Conservation (phyloP, 2,329 filamentous ascomycete genomes). For the Neoarthrinium moseri region DNA sequence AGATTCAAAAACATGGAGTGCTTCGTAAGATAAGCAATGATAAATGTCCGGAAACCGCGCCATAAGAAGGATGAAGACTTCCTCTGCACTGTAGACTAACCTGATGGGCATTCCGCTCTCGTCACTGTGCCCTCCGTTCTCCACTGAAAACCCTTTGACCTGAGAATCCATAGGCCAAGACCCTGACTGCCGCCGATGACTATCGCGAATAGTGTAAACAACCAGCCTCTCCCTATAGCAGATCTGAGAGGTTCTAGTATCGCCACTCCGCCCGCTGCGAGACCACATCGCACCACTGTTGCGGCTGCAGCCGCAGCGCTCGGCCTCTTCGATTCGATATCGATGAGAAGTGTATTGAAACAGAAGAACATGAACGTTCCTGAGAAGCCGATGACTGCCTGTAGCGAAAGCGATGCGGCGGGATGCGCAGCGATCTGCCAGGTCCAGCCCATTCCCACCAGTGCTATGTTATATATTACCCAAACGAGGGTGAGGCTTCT, state of each 20-base stretch:
- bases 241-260: slow-evolving; percentile 19
- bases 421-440: slow-evolving; percentile 13
- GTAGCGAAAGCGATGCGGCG: slow-evolving; percentile 17
- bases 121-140: too few species aligned
- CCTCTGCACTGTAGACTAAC: too few species aligned
- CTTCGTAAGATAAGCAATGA: too few species aligned
- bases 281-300: slow-evolving; percentile 15
- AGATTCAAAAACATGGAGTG: too few species aligned
- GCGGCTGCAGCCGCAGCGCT: slow-evolving; percentile 16
- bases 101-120: too few species aligned
- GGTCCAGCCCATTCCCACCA: slow-evolving; percentile 26
- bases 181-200: background rate
- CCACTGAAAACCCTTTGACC: too few species aligned
- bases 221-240: slow-evolving; percentile 39
- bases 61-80: too few species aligned
- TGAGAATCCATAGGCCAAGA: too few species aligned
- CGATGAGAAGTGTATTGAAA: slow-evolving; percentile 19
- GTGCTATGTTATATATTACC: slow-evolving; percentile 9
- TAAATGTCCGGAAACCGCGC: too few species aligned
- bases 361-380: slow-evolving; percentile 14
- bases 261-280: slow-evolving; percentile 16
- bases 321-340: slow-evolving; percentile 17
- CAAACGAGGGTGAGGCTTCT: slow-evolving; percentile 13
- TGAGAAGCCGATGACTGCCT: slow-evolving; percentile 12
- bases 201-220: slow-evolving; percentile 32